Percentiles rank a stretch among this genome's conserved stretches.
Conservation (phyloP, 75 land plant genomes). For the Adiantum capillusveneris region DNA sequence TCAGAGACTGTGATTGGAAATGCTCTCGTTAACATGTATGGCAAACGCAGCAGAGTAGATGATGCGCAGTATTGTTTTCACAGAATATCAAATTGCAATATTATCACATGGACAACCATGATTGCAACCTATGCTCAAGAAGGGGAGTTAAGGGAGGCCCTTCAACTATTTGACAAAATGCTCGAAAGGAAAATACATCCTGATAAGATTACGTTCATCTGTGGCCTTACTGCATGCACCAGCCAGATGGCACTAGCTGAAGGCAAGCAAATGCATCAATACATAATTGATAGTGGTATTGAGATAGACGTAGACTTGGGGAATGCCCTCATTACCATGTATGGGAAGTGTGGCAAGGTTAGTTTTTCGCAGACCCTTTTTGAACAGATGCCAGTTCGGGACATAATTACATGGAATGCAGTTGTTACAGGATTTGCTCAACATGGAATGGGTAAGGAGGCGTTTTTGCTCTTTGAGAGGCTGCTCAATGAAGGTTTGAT, state of each 20-base stretch:
- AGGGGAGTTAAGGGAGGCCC: slow-evolving; percentile 13
- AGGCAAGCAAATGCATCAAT: slow-evolving; percentile 24
- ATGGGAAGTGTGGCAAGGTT: slow-evolving; percentile 6
- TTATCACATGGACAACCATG: slow-evolving; percentile 17
- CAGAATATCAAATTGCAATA: slow-evolving; percentile 2
- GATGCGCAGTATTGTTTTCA: slow-evolving; percentile 12
- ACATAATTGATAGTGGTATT: not conserved
- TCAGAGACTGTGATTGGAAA: slow-evolving; percentile 5
- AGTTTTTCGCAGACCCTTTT: not conserved
- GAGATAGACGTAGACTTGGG: slow-evolving; percentile 4
- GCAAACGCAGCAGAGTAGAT: slow-evolving; percentile 14
- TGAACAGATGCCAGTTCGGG: not conserved
- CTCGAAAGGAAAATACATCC: slow-evolving; percentile 21
- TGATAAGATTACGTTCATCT: slow-evolving; percentile 41
- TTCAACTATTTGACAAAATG: slow-evolving; percentile 29
- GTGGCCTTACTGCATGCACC: slow-evolving; percentile 35
- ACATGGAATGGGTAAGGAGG: not conserved
- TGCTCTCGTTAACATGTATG: slow-evolving; percentile 16
- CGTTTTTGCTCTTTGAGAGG: not conserved
- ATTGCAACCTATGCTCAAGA: slow-evolving; percentile 9
- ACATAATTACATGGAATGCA: slow-evolving; percentile 9
- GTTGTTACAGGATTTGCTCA: slow-evolving; percentile 5
- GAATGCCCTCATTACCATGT: slow-evolving; percentile 6
- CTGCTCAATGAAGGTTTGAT: not conserved
- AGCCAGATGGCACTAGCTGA: slow-evolving; percentile 37